phyloP scores from a whole-genome alignment of 1,139 yeast genomes.

The Saccharomyces hybrid region DNA sequence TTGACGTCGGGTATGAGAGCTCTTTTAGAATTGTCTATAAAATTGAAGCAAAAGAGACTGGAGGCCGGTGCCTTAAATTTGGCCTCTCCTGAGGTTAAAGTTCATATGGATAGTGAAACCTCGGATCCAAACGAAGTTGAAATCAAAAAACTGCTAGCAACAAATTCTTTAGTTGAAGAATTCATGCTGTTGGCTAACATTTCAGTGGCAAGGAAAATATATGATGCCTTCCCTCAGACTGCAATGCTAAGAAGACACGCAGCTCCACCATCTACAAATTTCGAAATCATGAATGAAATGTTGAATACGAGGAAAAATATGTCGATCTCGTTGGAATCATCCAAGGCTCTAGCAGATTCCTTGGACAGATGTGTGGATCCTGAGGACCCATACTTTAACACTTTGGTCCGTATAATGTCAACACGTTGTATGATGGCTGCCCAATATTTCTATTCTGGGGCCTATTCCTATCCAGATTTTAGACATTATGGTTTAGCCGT shows the following conservation, averaged over 20 bases:
- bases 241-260: conserved; percentile 98
- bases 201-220: conserved; percentile 90
- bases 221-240: conserved; percentile 91
- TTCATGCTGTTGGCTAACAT: conserved; percentile 97
- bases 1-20: conserved; percentile 86
- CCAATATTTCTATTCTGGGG: conserved; percentile 93
- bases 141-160: conserved; percentile 76
- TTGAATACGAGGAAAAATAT: conserved; percentile 72
- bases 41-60: conserved; percentile 73
- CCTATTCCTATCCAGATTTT: conserved; percentile 85
- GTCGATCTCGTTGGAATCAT: conserved; percentile 71
- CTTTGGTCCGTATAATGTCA: conserved; percentile 90
- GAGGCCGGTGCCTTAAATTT: conserved; percentile 95
- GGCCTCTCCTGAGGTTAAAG: conserved; percentile 97
- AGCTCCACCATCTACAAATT: conserved; percentile 89
- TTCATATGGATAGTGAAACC: conserved; percentile 93
- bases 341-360: conserved; percentile 89
- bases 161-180: conserved; percentile 94
- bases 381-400: conserved; percentile 83
- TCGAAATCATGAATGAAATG: conserved; percentile 84
- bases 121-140: conserved; percentile 96
- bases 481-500: conserved; percentile 96
- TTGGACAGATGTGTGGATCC: conserved; percentile 80
- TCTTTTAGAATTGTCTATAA: conserved; percentile 66
- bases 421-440: conserved; percentile 99